Conservation (phyloP, 345 rosid species). For the Cardamine chenopodiifolia region DNA sequence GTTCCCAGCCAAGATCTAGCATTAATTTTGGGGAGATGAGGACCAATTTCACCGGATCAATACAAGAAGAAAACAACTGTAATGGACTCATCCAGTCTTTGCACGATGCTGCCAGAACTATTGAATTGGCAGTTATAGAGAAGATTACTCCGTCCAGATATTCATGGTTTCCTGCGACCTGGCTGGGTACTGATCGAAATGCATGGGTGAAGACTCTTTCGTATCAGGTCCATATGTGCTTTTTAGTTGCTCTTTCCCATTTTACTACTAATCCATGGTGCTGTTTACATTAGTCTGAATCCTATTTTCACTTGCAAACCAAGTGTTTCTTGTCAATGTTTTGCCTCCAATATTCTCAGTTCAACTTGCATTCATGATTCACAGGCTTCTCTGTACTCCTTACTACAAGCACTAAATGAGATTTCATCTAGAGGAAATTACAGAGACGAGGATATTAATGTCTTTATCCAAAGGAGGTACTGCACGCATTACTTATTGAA, state of each 20-base stretch:
- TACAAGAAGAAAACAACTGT: conserved; percentile 61
- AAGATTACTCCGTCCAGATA: conserved; percentile 55
- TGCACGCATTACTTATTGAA: conserved; percentile 7
- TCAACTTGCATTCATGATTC: conserved; percentile 43
- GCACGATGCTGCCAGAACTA: conserved; percentile 82
- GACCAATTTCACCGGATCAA: conserved; percentile 56
- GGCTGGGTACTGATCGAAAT: conserved; percentile 77
- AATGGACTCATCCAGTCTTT: conserved; percentile 77
- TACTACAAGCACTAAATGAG: conserved; percentile 87
- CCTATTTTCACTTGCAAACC: background rate
- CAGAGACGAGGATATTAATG: conserved; percentile 73
- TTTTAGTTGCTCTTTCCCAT: background rate
- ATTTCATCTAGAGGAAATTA: conserved; percentile 77
- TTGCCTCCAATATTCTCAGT: conserved; percentile 23
- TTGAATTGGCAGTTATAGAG: conserved; percentile 77
- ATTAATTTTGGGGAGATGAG: conserved; percentile 56
- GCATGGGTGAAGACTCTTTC: conserved; percentile 84
- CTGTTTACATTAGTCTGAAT: background rate
- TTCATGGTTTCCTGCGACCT: conserved; percentile 77
- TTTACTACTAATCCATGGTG: background rate
- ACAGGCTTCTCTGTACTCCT: conserved; percentile 82
- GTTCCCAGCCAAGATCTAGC: conserved; percentile 48
- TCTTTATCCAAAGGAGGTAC: conserved; percentile 88
- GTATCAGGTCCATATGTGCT: conserved; percentile 65
- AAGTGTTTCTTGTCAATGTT: conserved; percentile 7